Evolutionary conservation across 2,329 filamentous ascomycete species (phyloP).

Genomic region (Botrytis pseudocinerea): DNA sequence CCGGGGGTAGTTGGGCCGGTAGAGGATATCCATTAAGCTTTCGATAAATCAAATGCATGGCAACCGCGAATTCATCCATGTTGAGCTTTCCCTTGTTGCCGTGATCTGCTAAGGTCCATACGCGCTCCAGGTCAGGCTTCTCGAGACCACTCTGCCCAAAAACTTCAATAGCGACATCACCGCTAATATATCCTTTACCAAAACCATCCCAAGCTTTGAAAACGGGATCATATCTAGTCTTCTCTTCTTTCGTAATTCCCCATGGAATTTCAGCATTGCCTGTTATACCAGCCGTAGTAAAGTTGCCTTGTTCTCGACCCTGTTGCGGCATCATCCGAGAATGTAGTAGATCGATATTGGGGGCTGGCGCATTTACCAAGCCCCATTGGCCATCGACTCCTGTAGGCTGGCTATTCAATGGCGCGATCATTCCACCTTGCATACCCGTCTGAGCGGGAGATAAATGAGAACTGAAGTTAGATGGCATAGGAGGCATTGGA

Average conservation of each 20-base stretch:
- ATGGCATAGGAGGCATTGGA: constrained; percentile 82
- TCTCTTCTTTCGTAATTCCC: constrained; percentile 98
- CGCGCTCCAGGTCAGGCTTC: constrained; percentile 82
- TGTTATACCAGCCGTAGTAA: constrained; percentile 81
- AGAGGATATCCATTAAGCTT: constrained; percentile 95
- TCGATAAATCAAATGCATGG: constrained; percentile 98
- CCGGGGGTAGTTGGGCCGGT: constrained; percentile 81
- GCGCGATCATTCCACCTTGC: constrained; percentile 47
- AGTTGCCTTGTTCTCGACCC: constrained; percentile 79
- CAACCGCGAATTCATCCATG: constrained; percentile 95
- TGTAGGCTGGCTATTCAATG: constrained; percentile 89
- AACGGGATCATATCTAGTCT: constrained; percentile 91
- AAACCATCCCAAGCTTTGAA: constrained; percentile 98
- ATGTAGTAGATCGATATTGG: constrained; percentile 90
- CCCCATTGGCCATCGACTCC: constrained; percentile 95
- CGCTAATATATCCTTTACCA: constrained; percentile 86
- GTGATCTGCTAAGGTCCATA: constrained; percentile 94
- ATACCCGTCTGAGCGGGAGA: constrained; percentile 66
- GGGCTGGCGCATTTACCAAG: constrained; percentile 91
- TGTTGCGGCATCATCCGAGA: constrained; percentile 97
- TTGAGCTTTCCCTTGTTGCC: constrained; percentile 93
- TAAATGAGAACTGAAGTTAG: constrained; percentile 64
- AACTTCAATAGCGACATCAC: constrained; percentile 92
- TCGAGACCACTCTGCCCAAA: constrained; percentile 94
- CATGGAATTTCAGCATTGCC: constrained; percentile 96